Conservation (phyloP, 768 basidiomycete genomes). For the Lentinula edodes region DNA sequence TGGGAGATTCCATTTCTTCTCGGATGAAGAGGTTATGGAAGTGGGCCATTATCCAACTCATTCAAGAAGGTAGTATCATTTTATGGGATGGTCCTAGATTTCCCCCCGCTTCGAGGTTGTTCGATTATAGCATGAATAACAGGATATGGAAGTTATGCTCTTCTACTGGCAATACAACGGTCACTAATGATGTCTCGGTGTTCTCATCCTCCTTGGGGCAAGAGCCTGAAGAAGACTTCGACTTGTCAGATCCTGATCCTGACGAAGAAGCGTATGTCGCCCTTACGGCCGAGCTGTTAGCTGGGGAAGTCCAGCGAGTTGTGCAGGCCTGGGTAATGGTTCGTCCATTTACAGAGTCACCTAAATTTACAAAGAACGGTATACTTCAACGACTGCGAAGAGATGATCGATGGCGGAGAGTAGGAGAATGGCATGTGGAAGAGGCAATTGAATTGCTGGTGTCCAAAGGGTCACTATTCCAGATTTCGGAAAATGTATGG, state of each 20-base stretch:
- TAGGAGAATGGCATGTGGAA: slow-evolving; percentile 60
- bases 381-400: slow-evolving; percentile 41
- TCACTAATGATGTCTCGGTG: slow-evolving; percentile 23
- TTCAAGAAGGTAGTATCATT: slow-evolving; percentile 69
- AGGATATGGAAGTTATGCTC: slow-evolving; percentile 41
- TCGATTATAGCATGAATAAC: slow-evolving; percentile 10
- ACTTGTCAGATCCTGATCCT: slow-evolving; percentile 54
- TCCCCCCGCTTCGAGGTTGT: slow-evolving; percentile 18
- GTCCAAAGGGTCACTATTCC: slow-evolving; percentile 10
- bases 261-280: slow-evolving; percentile 67
- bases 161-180: slow-evolving; percentile 20
- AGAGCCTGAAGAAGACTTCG: slow-evolving; percentile 25
- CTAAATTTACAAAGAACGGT: slow-evolving; percentile 30
- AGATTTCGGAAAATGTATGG: not conserved
- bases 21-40: slow-evolving; percentile 68
- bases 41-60: slow-evolving; percentile 57
- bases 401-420: slow-evolving; percentile 61
- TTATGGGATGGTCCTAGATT: slow-evolving; percentile 64
- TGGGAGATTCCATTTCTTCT: slow-evolving; percentile 21
- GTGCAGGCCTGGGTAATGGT: slow-evolving; percentile 30
- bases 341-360: slow-evolving; percentile 1
- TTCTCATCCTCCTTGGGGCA: slow-evolving; percentile 16
- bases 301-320: slow-evolving; percentile 38
- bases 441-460: slow-evolving; percentile 49
- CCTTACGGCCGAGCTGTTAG: slow-evolving; percentile 48